Conservation (phyloP, 2,329 filamentous ascomycete genomes). For the Chrysoporthe austroafricana region DNA sequence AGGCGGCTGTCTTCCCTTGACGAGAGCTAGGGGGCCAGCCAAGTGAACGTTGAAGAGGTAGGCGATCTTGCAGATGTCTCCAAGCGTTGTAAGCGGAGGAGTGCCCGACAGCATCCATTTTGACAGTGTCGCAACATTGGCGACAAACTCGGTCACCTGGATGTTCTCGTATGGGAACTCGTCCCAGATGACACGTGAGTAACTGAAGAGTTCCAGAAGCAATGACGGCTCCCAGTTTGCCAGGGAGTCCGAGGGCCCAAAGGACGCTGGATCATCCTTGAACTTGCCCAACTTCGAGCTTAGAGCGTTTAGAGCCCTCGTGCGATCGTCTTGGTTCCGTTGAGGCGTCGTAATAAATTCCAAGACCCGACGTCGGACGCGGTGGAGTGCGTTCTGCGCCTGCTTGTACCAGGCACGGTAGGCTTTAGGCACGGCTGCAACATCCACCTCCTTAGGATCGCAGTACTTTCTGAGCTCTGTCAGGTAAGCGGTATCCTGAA, state of each 20-base stretch:
- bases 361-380: neutral
- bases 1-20: constrained; percentile 41
- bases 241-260: neutral
- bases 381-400: neutral
- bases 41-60: constrained; percentile 44
- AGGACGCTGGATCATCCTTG: neutral
- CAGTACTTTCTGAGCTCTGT: constrained; percentile 19
- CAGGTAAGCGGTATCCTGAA: constrained; percentile 28
- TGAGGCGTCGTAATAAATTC: neutral
- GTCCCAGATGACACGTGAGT: constrained; percentile 45
- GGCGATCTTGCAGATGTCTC: constrained; percentile 42
- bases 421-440: constrained; percentile 10
- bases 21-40: constrained; percentile 40
- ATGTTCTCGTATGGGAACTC: constrained; percentile 48
- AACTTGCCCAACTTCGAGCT: neutral
- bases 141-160: constrained; percentile 39
- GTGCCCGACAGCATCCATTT: constrained; percentile 52
- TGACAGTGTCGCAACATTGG: constrained; percentile 36
- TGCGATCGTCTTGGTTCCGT: neutral
- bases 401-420: constrained; percentile 28
- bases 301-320: neutral
- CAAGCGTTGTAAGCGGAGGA: constrained; percentile 42
- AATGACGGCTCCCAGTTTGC: neutral
- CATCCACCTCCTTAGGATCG: constrained; percentile 11
- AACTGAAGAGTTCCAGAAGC: constrained; percentile 44